phyloP scores from a whole-genome alignment of 352 stramenopile species.

The Pythium chondricola region DNA sequence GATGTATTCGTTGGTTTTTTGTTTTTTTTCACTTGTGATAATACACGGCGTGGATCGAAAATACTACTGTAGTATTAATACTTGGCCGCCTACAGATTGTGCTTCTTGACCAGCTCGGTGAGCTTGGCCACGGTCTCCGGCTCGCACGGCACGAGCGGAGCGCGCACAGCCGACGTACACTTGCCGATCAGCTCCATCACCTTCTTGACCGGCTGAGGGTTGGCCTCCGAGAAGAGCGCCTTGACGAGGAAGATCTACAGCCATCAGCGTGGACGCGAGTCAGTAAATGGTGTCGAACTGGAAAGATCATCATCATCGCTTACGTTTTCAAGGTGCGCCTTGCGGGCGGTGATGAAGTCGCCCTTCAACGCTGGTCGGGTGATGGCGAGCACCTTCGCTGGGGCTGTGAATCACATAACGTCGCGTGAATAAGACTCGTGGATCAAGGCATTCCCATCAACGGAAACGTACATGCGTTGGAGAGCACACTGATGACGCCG shows the following conservation, averaged over 20 bases:
- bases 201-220: conserved; percentile 91
- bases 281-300: no score
- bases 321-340: conserved; percentile 84
- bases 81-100: conserved; percentile 75
- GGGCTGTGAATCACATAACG: conserved; percentile 30
- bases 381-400: conserved; percentile 80
- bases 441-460: no score
- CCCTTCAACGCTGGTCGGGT: conserved; percentile 71
- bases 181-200: conserved; percentile 85
- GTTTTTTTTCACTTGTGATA: neutral
- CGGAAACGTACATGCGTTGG: conserved; percentile 81
- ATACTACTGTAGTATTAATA: no score
- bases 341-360: conserved; percentile 72
- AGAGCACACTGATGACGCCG: conserved; percentile 89
- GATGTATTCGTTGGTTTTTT: no score
- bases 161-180: conserved; percentile 64
- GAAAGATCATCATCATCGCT: no score
- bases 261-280: neutral
- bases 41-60: conserved; percentile 8
- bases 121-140: conserved; percentile 60
- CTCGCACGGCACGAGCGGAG: conserved; percentile 70
- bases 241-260: conserved; percentile 86
- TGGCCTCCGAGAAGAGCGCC: conserved; percentile 87
- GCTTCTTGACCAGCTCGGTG: conserved; percentile 53
- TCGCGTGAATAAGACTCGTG: conserved; percentile 1